Evolutionary conservation across 768 basidiomycete genomes (phyloP), one percentile per base, ranked within the genome.

Genomic region (Boletellus ananiceps): DNA sequence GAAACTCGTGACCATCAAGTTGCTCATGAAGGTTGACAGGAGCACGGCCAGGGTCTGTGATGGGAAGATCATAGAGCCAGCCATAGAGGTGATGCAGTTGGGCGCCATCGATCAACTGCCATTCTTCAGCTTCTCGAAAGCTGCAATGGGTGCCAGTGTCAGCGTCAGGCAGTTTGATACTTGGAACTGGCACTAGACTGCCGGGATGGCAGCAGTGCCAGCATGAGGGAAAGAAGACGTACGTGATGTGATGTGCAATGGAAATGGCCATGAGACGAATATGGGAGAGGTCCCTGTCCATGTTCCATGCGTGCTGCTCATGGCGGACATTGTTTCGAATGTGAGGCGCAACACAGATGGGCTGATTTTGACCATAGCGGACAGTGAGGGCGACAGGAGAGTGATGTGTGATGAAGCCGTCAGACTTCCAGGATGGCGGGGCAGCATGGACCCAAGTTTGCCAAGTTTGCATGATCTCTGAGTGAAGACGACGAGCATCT

Each of bases 311-410:
- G 0, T 19, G 19, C 3, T 19, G 19, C 19, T 19, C 19, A 3
- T 2, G 19, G 3, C 3, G 19, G 3, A 19, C 2, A 3, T 19
- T 1, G 19, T 19, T 19, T 19, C 2, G 19, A 19, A 2, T 19
- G 19, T 19, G 19, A 19, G 19, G n/a, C n/a, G n/a, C n/a, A n/a
- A n/a, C n/a, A n/a, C n/a, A 19, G 19, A 0, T 3, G 14, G 36
- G 37, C 8, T 55, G 54, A 2, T 55, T 55, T 11, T 55, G 54
- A 0, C 54, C 54, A 5, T 55, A 55, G 0, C 50, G 25, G 15
- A 55, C 16, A 1, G 54, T 40, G 33, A 55, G 11, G 1, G 46
- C 46, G 8, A 55, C 18, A 1, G 46, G 54, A 0, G 32, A n/a
- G 39, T 55, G 51, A 8, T 47, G 19, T 0, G 27, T 21, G 1